Evolutionary conservation across 148 eudicot species (phyloP).

Genomic region (Drosera capensis): DNA sequence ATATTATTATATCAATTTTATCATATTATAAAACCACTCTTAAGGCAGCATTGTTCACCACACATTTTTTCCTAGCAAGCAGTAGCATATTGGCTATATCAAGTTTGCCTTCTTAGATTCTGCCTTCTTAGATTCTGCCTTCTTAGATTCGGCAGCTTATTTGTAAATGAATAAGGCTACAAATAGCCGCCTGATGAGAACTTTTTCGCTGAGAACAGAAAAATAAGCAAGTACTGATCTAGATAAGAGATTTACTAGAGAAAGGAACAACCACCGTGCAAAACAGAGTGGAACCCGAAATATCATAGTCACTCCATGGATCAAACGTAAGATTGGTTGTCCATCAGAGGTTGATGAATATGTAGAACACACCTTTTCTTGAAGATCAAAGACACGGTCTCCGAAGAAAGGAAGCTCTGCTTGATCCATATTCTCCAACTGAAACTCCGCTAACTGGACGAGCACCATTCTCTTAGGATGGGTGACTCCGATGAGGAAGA

Average conservation of each 20-base stretch:
- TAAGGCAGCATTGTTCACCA: too few species aligned
- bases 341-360: background rate
- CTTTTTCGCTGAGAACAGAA: too few species aligned
- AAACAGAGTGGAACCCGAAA: background rate
- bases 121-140: too few species aligned
- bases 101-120: too few species aligned
- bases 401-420: slow-evolving; percentile 40
- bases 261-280: background rate
- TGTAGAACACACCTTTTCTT: slow-evolving; percentile 50
- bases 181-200: too few species aligned
- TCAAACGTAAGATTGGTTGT: background rate
- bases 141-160: too few species aligned
- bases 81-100: too few species aligned
- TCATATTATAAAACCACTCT: too few species aligned
- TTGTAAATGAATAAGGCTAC: too few species aligned
- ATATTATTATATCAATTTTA: too few species aligned
- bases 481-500: background rate
- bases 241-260: too few species aligned
- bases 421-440: slow-evolving; percentile 25
- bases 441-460: slow-evolving; percentile 30
- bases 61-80: too few species aligned
- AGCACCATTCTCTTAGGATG: background rate
- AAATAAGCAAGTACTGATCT: background rate
- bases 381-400: slow-evolving; percentile 60
- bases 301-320: background rate